These are phyloP conservation scores for Parastagonospora nodorum DNA, from an alignment of 2,329 filamentous ascomycete species.

Conservation along the genomic window DNA sequence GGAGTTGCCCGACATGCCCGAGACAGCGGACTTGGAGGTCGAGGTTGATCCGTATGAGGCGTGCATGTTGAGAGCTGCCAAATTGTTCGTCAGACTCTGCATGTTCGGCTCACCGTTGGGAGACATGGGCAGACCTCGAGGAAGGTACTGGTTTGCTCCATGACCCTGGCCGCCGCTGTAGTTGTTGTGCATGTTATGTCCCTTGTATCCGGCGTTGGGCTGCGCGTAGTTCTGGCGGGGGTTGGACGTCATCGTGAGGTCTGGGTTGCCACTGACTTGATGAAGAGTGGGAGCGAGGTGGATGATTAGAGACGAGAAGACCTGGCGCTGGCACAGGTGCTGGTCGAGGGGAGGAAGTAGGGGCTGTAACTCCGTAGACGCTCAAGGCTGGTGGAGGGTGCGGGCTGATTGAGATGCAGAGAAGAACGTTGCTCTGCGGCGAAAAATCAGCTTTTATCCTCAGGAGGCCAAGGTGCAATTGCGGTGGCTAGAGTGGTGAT, in stretches of 20 bases:
- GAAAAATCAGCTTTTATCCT: constrained; percentile 15
- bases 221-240: constrained; percentile 37
- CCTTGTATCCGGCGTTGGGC: constrained; percentile 35
- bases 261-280: neutral
- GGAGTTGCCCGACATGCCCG: constrained; percentile 37
- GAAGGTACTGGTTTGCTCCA: constrained; percentile 40
- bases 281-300: constrained; percentile 3
- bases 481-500: constrained; percentile 1
- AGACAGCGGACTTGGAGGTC: constrained; percentile 38
- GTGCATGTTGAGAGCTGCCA: constrained; percentile 45
- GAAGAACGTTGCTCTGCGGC: constrained; percentile 36
- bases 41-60: constrained; percentile 39
- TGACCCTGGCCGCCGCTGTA: constrained; percentile 38
- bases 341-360: constrained; percentile 1
- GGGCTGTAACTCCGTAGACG: constrained; percentile 5
- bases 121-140: constrained; percentile 42
- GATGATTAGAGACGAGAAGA: constrained; percentile 7
- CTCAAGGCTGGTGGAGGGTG: constrained; percentile 19
- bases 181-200: constrained; percentile 36
- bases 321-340: constrained; percentile 5
- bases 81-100: constrained; percentile 40
- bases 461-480: neutral
- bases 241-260: constrained; percentile 34
- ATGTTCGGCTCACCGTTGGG: constrained; percentile 37
- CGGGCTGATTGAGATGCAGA: constrained; percentile 36